A percentile compares a stretch with the other conserved stretches of the same genome.
Conservation (phyloP, 768 basidiomycete species). For the Tricholoma matsutake region DNA sequence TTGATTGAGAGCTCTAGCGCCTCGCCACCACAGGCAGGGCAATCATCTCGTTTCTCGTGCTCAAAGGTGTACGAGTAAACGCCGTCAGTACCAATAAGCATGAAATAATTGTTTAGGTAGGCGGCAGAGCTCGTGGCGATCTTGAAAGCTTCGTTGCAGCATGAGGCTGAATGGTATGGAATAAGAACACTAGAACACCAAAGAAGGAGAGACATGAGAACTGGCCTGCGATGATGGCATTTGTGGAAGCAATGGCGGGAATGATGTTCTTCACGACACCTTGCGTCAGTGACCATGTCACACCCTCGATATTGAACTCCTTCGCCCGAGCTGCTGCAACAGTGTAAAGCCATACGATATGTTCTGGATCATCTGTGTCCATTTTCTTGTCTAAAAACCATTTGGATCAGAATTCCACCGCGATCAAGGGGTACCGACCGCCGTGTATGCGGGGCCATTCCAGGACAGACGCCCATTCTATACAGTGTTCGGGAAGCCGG, state of each 20-base stretch:
- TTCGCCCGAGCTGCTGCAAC: slow-evolving; percentile 79
- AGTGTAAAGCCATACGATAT: slow-evolving; percentile 91
- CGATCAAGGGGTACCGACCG: slow-evolving; percentile 45
- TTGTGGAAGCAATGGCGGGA: slow-evolving; percentile 97
- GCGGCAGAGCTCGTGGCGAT: slow-evolving; percentile 95
- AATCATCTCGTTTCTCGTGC: slow-evolving; percentile 88
- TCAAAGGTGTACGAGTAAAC: slow-evolving; percentile 98
- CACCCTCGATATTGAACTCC: slow-evolving; percentile 96
- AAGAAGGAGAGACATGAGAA: background rate
- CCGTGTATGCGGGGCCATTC: slow-evolving; percentile 96
- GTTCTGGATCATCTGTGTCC: slow-evolving; percentile 96
- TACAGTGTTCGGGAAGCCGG: slow-evolving; percentile 96
- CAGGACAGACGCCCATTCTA: slow-evolving; percentile 98
- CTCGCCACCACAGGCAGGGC: slow-evolving; percentile 97
- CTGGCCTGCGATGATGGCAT: slow-evolving; percentile 94
- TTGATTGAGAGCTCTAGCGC: slow-evolving; percentile 70
- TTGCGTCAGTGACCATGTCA: slow-evolving; percentile 96
- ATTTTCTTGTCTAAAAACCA: slow-evolving; percentile 77
- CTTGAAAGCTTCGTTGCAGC: slow-evolving; percentile 99
- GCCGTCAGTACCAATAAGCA: slow-evolving; percentile 96
- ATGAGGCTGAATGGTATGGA: slow-evolving; percentile 62
- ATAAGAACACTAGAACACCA: background rate
- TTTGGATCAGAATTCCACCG: slow-evolving; percentile 1
- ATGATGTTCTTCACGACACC: slow-evolving; percentile 99
- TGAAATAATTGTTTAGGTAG: slow-evolving; percentile 95